Percentiles rank a stretch among this genome's conserved stretches.
Evolutionary conservation across 805 yeast species (phyloP).

Genomic region (Cyberlindnera samutprakarnensis): DNA sequence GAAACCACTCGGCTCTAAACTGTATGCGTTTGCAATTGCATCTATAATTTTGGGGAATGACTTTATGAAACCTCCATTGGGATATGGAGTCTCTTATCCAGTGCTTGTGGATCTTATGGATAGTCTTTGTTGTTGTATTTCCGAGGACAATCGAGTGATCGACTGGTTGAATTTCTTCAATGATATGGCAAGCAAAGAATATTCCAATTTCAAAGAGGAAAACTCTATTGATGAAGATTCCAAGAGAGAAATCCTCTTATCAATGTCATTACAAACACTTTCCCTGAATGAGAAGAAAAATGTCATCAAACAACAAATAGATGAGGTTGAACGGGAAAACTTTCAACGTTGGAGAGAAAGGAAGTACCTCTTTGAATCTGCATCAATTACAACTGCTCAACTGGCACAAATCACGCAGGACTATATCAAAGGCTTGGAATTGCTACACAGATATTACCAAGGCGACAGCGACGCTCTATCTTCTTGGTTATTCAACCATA

Average conservation of each 20-base stretch:
- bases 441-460: conserved; percentile 87
- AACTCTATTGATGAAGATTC: conserved; percentile 1
- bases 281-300: conserved; percentile 41
- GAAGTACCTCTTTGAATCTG: too few species aligned
- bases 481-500: conserved; percentile 81
- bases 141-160: neutral
- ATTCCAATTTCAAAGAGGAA: neutral
- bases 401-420: too few species aligned
- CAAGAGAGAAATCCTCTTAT: neutral
- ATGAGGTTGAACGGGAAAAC: conserved; percentile 53
- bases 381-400: too few species aligned
- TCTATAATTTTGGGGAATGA: conserved; percentile 90
- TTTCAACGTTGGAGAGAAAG: conserved; percentile 70
- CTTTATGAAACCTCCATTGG: conserved; percentile 72
- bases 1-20: neutral
- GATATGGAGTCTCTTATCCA: neutral
- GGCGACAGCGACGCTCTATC: conserved; percentile 83
- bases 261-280: conserved; percentile 22
- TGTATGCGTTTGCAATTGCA: neutral
- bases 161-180: conserved; percentile 31
- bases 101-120: neutral
- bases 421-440: conserved; percentile 87
- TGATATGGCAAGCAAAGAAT: conserved; percentile 3
- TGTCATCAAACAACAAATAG: conserved; percentile 34
- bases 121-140: neutral